Conservation (phyloP, 2,329 filamentous ascomycete species). For the Paracamarosporium sp. region DNA sequence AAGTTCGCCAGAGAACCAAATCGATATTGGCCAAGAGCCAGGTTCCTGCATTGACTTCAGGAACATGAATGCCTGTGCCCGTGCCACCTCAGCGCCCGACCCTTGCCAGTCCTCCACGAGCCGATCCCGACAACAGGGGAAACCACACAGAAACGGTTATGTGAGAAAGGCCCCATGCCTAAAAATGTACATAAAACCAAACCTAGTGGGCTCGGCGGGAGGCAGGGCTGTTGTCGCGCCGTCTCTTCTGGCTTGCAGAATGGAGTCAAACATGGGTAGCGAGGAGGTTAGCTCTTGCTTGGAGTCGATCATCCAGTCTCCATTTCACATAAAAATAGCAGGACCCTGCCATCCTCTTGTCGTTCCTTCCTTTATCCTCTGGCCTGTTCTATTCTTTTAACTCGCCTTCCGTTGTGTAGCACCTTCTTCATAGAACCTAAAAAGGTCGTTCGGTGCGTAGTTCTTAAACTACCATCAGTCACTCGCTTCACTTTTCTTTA, state of each 20-base stretch:
- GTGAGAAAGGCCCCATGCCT: background rate
- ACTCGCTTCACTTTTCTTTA: slow-evolving; percentile 33
- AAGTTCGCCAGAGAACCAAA: background rate
- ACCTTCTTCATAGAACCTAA: slow-evolving; percentile 17
- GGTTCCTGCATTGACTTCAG: background rate
- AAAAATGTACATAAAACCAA: background rate
- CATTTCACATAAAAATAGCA: background rate
- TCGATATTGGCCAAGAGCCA: slow-evolving; percentile 1
- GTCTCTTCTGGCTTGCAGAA: background rate
- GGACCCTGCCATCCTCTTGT: slow-evolving; percentile 10
- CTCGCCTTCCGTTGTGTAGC: no score
- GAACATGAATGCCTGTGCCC: background rate
- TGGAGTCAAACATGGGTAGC: slow-evolving; percentile 1
- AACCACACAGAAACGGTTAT: background rate
- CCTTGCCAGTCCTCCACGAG: background rate
- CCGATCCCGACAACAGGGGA: background rate
- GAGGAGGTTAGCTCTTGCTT: slow-evolving; percentile 1
- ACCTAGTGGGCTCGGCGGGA: background rate
- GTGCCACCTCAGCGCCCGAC: background rate
- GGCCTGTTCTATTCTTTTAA: slow-evolving; percentile 18
- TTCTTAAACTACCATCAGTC: slow-evolving; percentile 36
- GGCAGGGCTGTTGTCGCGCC: background rate
- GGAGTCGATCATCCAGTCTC: background rate
- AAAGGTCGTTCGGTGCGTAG: slow-evolving; percentile 35
- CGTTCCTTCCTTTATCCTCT: slow-evolving; percentile 20